phyloP scores from a whole-genome alignment of 2,329 filamentous ascomycete genomes.

The Alternaria solani region DNA sequence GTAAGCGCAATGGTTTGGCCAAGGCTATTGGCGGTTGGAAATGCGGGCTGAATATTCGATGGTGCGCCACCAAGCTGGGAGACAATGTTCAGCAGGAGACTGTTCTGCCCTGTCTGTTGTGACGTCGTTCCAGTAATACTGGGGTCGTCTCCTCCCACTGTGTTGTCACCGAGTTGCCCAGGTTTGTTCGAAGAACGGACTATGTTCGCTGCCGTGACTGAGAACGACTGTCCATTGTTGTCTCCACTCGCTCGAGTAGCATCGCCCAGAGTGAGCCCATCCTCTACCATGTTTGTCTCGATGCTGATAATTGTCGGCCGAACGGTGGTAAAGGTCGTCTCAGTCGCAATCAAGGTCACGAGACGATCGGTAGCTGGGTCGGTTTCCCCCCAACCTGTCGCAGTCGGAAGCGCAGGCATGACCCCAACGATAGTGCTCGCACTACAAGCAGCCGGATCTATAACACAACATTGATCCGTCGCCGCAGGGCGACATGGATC shows the following conservation, averaged over 20 bases:
- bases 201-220: neutral
- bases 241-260: neutral
- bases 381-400: slow-evolving; percentile 23
- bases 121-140: neutral
- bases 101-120: slow-evolving; percentile 15
- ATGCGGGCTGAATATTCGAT: slow-evolving; percentile 11
- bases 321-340: slow-evolving; percentile 20
- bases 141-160: neutral
- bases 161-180: neutral
- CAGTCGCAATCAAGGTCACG: slow-evolving; percentile 6
- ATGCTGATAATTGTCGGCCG: slow-evolving; percentile 28
- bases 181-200: neutral
- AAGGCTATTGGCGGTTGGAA: neutral
- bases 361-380: slow-evolving; percentile 2
- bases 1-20: neutral
- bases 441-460: slow-evolving; percentile 1
- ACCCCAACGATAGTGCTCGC: neutral
- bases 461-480: neutral
- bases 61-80: slow-evolving; percentile 21
- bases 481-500: neutral
- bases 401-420: slow-evolving; percentile 12
- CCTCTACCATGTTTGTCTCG: slow-evolving; percentile 19
- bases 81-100: slow-evolving; percentile 29
- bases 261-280: neutral
- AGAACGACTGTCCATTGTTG: neutral